Conservation (phyloP, 257 asterid species). For the Solanum commersonii region DNA sequence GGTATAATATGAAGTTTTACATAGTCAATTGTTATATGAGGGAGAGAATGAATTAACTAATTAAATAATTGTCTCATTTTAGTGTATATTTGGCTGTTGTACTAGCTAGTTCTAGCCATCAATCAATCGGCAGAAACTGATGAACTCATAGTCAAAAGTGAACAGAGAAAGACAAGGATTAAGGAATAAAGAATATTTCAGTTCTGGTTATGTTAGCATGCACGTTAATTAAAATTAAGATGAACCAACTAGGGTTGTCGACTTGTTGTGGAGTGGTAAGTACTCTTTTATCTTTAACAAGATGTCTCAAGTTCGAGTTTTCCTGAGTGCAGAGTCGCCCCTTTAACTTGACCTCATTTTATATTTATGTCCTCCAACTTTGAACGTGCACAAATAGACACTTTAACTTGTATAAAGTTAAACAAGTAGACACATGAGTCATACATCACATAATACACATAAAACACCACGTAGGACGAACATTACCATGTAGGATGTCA, state of each 20-base stretch:
- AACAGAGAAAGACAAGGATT: background rate
- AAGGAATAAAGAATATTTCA: background rate
- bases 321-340: no score
- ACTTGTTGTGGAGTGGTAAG: no score
- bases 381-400: no score
- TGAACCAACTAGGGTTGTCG: no score
- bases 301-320: no score
- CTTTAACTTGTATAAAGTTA: no score
- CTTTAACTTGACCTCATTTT: no score
- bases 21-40: background rate
- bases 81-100: background rate
- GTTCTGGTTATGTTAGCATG: background rate
- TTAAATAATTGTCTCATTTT: background rate
- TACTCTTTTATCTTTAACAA: no score
- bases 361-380: no score
- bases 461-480: background rate
- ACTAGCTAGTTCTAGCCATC: background rate
- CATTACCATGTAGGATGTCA: no score
- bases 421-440: no score
- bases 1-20: background rate
- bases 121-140: background rate
- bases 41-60: background rate
- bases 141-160: background rate
- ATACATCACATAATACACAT: no score
- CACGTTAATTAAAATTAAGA: background rate